These are phyloP conservation scores for Larix sibirica DNA, from an alignment of 83 land plant genomes.

Conservation along the genomic window DNA sequence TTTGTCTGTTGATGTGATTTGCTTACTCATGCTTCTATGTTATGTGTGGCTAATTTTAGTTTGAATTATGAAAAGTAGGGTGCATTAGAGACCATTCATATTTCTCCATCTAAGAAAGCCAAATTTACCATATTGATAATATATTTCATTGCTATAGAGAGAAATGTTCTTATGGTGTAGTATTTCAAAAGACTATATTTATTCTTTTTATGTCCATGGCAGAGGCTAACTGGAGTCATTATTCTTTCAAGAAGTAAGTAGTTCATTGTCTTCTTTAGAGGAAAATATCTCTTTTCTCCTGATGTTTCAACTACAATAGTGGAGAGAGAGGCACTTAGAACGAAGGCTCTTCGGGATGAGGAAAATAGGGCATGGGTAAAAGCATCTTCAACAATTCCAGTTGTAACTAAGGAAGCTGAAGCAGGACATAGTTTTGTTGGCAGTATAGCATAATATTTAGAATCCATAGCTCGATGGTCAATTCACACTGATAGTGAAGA, in stretches of 20 bases:
- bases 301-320: slow-evolving; percentile 70
- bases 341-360: slow-evolving; percentile 79
- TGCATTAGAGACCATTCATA: no score
- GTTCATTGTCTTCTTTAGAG: slow-evolving; percentile 81
- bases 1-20: no score
- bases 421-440: slow-evolving; percentile 48
- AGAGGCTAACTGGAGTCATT: slow-evolving; percentile 89
- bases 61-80: no score
- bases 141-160: not conserved
- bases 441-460: slow-evolving; percentile 67
- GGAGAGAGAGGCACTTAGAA: slow-evolving; percentile 72
- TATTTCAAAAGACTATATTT: not conserved
- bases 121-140: not conserved
- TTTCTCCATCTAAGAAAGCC: no score
- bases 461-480: slow-evolving; percentile 80
- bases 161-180: not conserved
- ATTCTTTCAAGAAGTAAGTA: slow-evolving; percentile 91
- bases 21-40: no score
- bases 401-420: slow-evolving; percentile 19
- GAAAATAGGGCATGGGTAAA: slow-evolving; percentile 77
- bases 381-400: slow-evolving; percentile 38
- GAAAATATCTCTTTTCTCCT: slow-evolving; percentile 86
- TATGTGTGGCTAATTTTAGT: no score
- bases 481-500: slow-evolving; percentile 54
- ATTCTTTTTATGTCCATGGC: slow-evolving; percentile 22